Percentiles rank a stretch among this genome's conserved stretches.
Evolutionary conservation across 2,329 filamentous ascomycete genomes (phyloP).

Genomic region (Knufia petricola): DNA sequence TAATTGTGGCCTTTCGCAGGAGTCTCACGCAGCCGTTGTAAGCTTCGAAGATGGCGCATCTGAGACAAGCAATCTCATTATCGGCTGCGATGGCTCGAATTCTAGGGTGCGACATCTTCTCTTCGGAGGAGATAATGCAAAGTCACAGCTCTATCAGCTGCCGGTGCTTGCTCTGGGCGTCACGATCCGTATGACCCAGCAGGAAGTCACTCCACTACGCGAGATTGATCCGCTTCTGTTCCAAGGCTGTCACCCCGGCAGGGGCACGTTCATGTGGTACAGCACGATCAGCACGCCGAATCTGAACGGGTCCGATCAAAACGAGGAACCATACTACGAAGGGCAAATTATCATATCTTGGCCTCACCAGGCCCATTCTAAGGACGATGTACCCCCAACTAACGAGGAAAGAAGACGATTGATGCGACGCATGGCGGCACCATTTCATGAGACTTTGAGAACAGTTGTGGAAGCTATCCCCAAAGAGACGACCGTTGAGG

Average conservation of each 20-base stretch:
- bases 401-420: conserved; percentile 28
- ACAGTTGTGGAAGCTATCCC: conserved; percentile 23
- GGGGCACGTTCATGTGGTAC: conserved; percentile 21
- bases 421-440: conserved; percentile 30
- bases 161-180: conserved; percentile 13
- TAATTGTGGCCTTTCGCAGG: background rate
- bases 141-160: conserved; percentile 5
- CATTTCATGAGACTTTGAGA: conserved; percentile 23
- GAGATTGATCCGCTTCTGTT: conserved; percentile 20
- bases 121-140: conserved; percentile 5
- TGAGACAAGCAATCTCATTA: conserved; percentile 17
- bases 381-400: conserved; percentile 29
- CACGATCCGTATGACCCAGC: conserved; percentile 12
- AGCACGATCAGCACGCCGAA: conserved; percentile 35
- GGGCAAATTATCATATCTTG: conserved; percentile 42
- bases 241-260: conserved; percentile 16
- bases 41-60: conserved; percentile 19
- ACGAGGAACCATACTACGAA: conserved; percentile 29
- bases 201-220: conserved; percentile 12
- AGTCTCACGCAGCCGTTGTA: conserved; percentile 7
- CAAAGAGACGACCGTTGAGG: conserved; percentile 22
- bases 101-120: conserved; percentile 20
- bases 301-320: conserved; percentile 29
- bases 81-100: conserved; percentile 25
- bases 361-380: conserved; percentile 28